These are phyloP conservation scores for Cyberlindnera mississippiensis DNA, from an alignment of 805 yeast species.

Conservation along the genomic window DNA sequence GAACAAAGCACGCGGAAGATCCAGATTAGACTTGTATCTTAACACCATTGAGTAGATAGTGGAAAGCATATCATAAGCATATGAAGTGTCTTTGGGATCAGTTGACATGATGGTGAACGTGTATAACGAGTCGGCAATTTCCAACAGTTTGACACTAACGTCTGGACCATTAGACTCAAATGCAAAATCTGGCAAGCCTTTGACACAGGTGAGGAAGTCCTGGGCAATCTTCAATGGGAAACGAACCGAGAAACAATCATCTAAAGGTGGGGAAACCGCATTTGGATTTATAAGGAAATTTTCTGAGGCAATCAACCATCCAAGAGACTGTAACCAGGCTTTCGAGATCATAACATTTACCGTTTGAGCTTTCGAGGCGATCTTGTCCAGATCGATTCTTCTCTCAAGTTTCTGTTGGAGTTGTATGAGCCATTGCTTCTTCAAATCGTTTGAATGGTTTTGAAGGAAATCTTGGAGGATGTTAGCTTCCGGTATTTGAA, in stretches of 20 bases:
- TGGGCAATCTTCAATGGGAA: slow-evolving; percentile 24
- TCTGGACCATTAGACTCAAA: slow-evolving; percentile 27
- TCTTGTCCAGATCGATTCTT: slow-evolving; percentile 10
- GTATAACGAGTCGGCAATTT: slow-evolving; percentile 25
- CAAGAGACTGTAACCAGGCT: slow-evolving; percentile 25
- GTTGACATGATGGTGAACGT: slow-evolving; percentile 17
- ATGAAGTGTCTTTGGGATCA: slow-evolving; percentile 8
- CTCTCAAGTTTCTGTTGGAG: slow-evolving; percentile 21
- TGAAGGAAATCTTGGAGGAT: slow-evolving; percentile 17
- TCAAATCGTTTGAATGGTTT: slow-evolving; percentile 15
- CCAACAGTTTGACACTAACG: slow-evolving; percentile 21
- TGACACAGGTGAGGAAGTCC: slow-evolving; percentile 17
- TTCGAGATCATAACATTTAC: slow-evolving; percentile 23
- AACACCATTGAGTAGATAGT: slow-evolving; percentile 19
- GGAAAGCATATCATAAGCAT: slow-evolving; percentile 20
- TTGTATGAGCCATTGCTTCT: slow-evolving; percentile 22
- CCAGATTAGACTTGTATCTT: slow-evolving; percentile 21
- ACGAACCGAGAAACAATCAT: slow-evolving; percentile 18
- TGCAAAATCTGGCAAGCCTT: slow-evolving; percentile 22
- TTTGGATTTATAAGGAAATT: slow-evolving; percentile 17
- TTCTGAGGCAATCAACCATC: slow-evolving; percentile 24
- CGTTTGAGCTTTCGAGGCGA: slow-evolving; percentile 21
- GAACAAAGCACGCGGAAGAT: slow-evolving; percentile 16
- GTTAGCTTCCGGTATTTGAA: slow-evolving; percentile 9
- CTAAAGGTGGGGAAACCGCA: slow-evolving; percentile 11